phyloP scores from a whole-genome alignment of 176 grass and related monocot species.

The Carex kokanica region DNA sequence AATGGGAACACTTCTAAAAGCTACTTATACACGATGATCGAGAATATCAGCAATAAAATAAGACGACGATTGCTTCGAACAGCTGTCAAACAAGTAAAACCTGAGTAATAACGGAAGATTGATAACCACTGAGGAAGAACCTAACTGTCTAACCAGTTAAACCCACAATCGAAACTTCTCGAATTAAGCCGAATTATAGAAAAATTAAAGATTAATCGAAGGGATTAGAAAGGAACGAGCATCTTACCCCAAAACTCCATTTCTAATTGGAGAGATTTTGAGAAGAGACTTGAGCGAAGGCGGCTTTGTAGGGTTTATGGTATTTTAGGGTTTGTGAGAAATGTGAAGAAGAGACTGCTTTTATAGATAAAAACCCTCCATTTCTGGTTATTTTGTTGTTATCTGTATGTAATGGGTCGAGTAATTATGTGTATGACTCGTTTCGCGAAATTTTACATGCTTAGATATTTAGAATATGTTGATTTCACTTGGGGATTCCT shows the following conservation, averaged over 20 bases:
- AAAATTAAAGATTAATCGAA: background rate
- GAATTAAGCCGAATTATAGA: background rate
- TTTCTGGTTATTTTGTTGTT: background rate
- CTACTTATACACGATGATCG: background rate
- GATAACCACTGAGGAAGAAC: background rate
- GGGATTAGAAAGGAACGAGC: background rate
- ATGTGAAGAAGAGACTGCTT: background rate
- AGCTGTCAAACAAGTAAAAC: background rate
- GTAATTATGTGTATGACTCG: background rate
- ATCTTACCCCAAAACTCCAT: slow-evolving; percentile 32
- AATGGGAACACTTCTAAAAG: background rate
- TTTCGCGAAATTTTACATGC: background rate
- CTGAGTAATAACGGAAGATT: background rate
- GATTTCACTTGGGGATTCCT: background rate
- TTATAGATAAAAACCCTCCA: slow-evolving; percentile 16
- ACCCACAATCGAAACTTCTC: background rate
- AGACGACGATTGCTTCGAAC: background rate
- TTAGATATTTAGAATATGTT: background rate
- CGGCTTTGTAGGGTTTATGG: slow-evolving; percentile 32
- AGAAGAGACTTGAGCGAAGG: background rate
- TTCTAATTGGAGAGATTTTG: background rate
- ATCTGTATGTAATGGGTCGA: background rate
- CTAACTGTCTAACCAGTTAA: background rate
- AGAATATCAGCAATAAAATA: background rate
- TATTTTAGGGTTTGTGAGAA: slow-evolving; percentile 14